Percentiles rank a stretch among this genome's conserved stretches.
Evolutionary conservation across 208 protist genomes (phyloP).

Genomic region (Blechomonas ayalai): DNA sequence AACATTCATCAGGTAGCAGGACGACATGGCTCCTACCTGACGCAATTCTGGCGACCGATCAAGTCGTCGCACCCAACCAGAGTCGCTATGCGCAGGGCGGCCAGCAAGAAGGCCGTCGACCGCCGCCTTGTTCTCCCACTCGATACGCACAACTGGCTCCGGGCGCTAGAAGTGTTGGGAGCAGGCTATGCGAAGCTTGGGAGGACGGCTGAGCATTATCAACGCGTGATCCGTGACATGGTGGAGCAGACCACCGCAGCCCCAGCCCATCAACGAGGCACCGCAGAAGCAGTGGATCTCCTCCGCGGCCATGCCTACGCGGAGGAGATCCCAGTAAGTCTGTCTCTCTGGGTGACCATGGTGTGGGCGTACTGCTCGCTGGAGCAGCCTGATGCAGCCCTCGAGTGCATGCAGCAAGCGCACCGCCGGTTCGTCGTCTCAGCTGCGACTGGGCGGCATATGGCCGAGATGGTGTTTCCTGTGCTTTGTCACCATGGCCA

Average conservation of each 20-base stretch:
- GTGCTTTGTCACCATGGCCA: slow-evolving; percentile 40
- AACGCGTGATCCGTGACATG: slow-evolving; percentile 59
- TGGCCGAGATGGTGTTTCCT: slow-evolving; percentile 56
- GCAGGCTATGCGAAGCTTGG: slow-evolving; percentile 59
- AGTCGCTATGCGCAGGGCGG: slow-evolving; percentile 26
- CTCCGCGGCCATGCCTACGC: slow-evolving; percentile 66
- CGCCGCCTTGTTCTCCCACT: slow-evolving; percentile 79
- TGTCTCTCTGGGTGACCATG: slow-evolving; percentile 64
- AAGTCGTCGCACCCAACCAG: slow-evolving; percentile 22
- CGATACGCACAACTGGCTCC: slow-evolving; percentile 67
- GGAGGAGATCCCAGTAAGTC: slow-evolving; percentile 43
- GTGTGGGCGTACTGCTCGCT: slow-evolving; percentile 66
- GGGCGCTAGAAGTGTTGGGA: slow-evolving; percentile 71
- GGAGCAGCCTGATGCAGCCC: slow-evolving; percentile 24
- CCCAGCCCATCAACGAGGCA: not conserved
- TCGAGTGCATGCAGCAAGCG: slow-evolving; percentile 50
- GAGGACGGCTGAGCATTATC: slow-evolving; percentile 64
- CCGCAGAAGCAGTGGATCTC: slow-evolving; percentile 22
- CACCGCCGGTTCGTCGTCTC: slow-evolving; percentile 40
- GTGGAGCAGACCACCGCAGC: slow-evolving; percentile 24
- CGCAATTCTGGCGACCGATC: slow-evolving; percentile 54
- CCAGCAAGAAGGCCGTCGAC: slow-evolving; percentile 59
- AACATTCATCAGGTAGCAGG: slow-evolving; percentile 48
- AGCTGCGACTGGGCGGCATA: slow-evolving; percentile 43
- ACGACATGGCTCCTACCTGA: slow-evolving; percentile 69